Base-by-base conservation (phyloP, 1,284 basidiomycete species). In the Rhodotorula sp. region DNA sequence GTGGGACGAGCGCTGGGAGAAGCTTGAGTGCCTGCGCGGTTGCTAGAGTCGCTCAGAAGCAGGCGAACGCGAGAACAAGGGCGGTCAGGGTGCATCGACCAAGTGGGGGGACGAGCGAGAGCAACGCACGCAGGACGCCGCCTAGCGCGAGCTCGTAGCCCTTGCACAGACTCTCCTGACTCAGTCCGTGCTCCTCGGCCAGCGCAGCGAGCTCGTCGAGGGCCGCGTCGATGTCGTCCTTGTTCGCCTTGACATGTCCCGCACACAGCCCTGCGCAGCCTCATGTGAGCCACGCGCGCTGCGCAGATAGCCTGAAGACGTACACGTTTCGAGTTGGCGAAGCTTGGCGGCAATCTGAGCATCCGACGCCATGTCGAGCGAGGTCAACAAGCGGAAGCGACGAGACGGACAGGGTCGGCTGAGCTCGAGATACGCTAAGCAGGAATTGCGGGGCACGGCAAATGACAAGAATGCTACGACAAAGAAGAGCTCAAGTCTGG, bases 91-190 rank as follows among this genome's bases (percentile, higher is more conserved):
- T 16, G 16, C 23, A n/a, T 0, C 4, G 23, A n/a, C 10, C 7
- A 53, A n/a, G 42, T 8, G 25, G n/a, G 9, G 3, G 44, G 52
- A 46, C 25, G 21, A 7, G 23, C 4, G 25, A 41, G 16, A 17
- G 7, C 21, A 34, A 64, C 62, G 53, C 53, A 64, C 62, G 17
- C n/a, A 64, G 42, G 7, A 10, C 16, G 3, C 62, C 53, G 42
- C 53, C 14, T 19, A 64, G 53, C 7, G 54, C 44, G 16, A 64
- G 25, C 21, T 45, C 62, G 53, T 64, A 64, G 9, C 53, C 62
- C 25, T 46, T 48, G 19, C 23, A 21, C 4, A 64, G 21, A 2
- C 12, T 16, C 27, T 48, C 23, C 19, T 27, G 12, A 4, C 16
- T 14, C 52, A 64, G 10, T 3, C 53, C 62, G 3, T 56, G 25